Evolutionary conservation across 257 asterid genomes (phyloP), one percentile per base, ranked within the genome.

Genomic region (Voacanga thouarsii): DNA sequence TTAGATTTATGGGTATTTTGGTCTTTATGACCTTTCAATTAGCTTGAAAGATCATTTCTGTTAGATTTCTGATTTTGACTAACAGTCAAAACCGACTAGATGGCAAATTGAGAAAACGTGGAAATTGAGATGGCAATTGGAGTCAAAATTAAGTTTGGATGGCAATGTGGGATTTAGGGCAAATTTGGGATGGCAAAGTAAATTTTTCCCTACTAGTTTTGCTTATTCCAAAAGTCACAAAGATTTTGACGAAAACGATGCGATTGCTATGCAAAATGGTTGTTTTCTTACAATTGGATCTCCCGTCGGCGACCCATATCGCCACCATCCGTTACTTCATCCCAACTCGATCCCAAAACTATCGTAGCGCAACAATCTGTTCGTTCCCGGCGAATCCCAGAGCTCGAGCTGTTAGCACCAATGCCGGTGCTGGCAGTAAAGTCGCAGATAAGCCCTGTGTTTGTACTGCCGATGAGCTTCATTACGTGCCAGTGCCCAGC

Each of bases 381-480:
- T 41, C 74, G 30, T 12, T 23, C 21, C 56, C 56, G 2, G 71
- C 21, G 72, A 82, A 72, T 47, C 39, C 10, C 68, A 56, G 23
- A 61, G 57, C 60, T 6, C 33, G 55, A 15, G 51, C 78, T 84
- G 68, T 85, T 83, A 12, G 61, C 53, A 19, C 39, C 3, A 70
- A 37, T 50, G 73, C 84, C 28, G 78, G 21, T 47, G 82, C 81
- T 76, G 92, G 53, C 16, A 21, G 73, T 24, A 68, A 88, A 85
- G 83, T 92, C 75, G 76, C 85, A 41, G 74, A 61, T 28, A 90
- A 90, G 80, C 98, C 97, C 68, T 70, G 96, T 43, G 74, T 93
- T 72, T 95, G 99, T 85, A 93, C 97, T 16, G 99, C 98, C 75
- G 99, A 95, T 77, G 99, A 96, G 88, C 96, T 96, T 69, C 98